Conservation (phyloP, 305 asterid genomes). For the Petunia hybrid region DNA sequence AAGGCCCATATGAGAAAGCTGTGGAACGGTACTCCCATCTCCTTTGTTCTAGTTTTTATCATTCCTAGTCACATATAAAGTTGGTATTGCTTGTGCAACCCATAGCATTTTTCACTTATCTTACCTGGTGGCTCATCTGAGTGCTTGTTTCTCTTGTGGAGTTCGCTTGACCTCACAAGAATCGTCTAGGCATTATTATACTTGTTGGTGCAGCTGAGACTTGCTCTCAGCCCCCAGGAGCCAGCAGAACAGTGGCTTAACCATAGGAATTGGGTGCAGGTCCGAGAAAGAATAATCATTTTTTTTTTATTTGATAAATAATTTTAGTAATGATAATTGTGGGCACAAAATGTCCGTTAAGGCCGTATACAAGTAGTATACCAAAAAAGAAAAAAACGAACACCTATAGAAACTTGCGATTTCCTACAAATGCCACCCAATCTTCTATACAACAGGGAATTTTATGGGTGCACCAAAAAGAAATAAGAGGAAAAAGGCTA, state of each 20-base stretch:
- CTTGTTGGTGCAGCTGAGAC: constrained; percentile 10
- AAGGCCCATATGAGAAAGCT: constrained; percentile 92
- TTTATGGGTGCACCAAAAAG: too few relatives aligned
- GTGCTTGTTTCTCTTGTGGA: constrained; percentile 10
- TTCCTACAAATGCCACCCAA: too few relatives aligned
- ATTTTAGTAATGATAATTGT: too few relatives aligned
- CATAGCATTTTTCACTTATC: constrained; percentile 14
- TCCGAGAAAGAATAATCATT: constrained; percentile 16
- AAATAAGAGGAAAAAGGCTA: too few relatives aligned
- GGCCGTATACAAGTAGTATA: too few relatives aligned
- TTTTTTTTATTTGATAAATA: too few relatives aligned
- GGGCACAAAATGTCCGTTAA: too few relatives aligned
- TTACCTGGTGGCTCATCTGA: too few relatives aligned
- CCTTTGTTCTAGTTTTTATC: constrained; percentile 10
- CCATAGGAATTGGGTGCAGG: constrained; percentile 11
- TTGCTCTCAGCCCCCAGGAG: not conserved
- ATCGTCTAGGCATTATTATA: not conserved
- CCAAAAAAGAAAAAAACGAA: too few relatives aligned
- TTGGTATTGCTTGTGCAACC: constrained; percentile 11
- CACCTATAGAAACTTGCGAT: too few relatives aligned
- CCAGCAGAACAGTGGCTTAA: constrained; percentile 19
- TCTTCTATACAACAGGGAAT: too few relatives aligned
- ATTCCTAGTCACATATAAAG: constrained; percentile 2
- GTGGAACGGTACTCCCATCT: constrained; percentile 75
- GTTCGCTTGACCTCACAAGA: constrained; percentile 2